Conservation (phyloP, 2,329 filamentous ascomycete genomes). For the Penicillium sclerotigenum region DNA sequence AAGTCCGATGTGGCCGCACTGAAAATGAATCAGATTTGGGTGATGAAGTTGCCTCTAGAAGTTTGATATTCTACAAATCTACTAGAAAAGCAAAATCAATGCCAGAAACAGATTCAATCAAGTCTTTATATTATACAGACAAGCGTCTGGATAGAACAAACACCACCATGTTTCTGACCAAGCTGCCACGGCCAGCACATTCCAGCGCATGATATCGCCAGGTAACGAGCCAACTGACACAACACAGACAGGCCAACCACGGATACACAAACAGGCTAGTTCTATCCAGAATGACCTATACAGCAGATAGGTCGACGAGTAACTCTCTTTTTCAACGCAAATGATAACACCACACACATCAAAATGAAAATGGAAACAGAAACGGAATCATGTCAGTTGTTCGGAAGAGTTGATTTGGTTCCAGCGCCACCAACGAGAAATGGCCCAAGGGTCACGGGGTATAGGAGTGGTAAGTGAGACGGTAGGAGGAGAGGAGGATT, state of each 20-base stretch:
- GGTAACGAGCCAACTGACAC: neutral
- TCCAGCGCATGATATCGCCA: constrained; percentile 14
- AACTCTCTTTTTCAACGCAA: constrained; percentile 21
- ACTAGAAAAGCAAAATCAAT: neutral
- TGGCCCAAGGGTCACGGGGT: constrained; percentile 24
- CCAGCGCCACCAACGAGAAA: constrained; percentile 14
- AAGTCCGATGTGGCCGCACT: neutral
- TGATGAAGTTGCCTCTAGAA: neutral
- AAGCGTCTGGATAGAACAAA: constrained; percentile 1
- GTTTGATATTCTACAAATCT: neutral
- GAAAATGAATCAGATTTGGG: neutral
- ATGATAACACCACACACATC: constrained; percentile 26
- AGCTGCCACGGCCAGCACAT: neutral
- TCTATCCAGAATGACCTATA: constrained; percentile 23
- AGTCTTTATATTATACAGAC: constrained; percentile 10
- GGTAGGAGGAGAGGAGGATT: constrained; percentile 7
- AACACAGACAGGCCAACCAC: neutral
- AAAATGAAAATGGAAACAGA: constrained; percentile 22
- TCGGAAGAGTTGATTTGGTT: constrained; percentile 11
- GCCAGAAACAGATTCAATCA: constrained; percentile 1
- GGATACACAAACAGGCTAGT: neutral
- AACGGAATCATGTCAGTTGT: constrained; percentile 14
- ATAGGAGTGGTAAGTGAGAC: constrained; percentile 17
- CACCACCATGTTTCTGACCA: neutral
- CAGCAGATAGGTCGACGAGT: constrained; percentile 33